Conservation (phyloP, 331 rosid species). For the Ulmus americana region DNA sequence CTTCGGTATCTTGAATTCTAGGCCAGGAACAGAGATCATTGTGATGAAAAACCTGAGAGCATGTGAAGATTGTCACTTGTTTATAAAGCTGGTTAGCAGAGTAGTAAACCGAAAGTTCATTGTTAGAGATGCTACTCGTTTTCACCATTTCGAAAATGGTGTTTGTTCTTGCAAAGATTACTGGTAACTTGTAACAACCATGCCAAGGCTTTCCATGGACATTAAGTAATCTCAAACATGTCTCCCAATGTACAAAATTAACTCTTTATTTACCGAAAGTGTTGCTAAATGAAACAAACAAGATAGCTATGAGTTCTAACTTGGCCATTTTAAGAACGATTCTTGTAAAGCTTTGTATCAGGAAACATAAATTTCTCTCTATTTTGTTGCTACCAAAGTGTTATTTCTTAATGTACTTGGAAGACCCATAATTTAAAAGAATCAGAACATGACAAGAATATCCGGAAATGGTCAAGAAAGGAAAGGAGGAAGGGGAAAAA, state of each 20-base stretch:
- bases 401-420: neutral
- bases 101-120: slow-evolving; percentile 64
- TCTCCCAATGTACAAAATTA: too few species aligned
- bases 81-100: slow-evolving; percentile 65
- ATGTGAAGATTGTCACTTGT: slow-evolving; percentile 74
- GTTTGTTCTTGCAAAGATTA: slow-evolving; percentile 80
- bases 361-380: neutral
- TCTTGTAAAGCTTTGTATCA: neutral
- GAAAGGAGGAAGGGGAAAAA: neutral
- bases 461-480: neutral
- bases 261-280: too few species aligned
- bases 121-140: slow-evolving; percentile 81
- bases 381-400: neutral
- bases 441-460: neutral
- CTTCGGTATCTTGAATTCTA: slow-evolving; percentile 52
- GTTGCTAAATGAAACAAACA: neutral
- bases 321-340: neutral
- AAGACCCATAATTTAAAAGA: too few species aligned
- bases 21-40: slow-evolving; percentile 53
- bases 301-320: neutral
- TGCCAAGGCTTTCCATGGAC: neutral
- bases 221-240: too few species aligned
- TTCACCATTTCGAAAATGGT: slow-evolving; percentile 78
- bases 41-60: slow-evolving; percentile 80
- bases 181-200: slow-evolving; percentile 36